Base-by-base conservation (phyloP, 169 alveolate species). In the Babesia bovis region DNA sequence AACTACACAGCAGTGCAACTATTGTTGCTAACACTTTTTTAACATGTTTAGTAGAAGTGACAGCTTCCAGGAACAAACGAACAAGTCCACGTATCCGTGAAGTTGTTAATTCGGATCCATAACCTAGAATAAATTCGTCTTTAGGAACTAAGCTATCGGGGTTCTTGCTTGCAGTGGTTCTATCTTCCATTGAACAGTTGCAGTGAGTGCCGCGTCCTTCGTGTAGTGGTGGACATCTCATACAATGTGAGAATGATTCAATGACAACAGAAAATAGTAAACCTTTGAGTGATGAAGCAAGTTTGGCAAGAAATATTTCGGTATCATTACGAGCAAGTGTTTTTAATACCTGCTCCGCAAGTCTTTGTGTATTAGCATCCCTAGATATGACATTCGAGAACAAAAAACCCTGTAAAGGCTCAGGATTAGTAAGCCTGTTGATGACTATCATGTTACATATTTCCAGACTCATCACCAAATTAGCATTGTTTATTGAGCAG, bases 321-420 rank as follows among this genome's bases (percentile, higher is more conserved):
- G 69, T 35, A 35, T 75, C 85, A 59, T 63, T 55, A 26, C 60
- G 57, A 3, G 68, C 63, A 21, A 75, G 60, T 19, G 68, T 33
- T 65, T 75, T 75, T 19, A 75, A 33, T 17, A 55, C 68, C 41
- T 75, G 68, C 51, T 75, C 85, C 4, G 85, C 68, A 21, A 75
- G 55, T 7, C 85, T 52, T 71, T 75, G 85, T n/a, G 49, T 40
- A 63, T 75, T 65, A 25, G 44, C 25, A 21, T 75, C 85, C 40
- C 45, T 49, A 10, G 85, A 60, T 9, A 75, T 32, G 2, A 75
- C 33, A 59, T 75, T 68, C 30, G 56, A 53, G 32, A 75, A 75
- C 32, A 75, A 40, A 30, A 75, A 75, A 7, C 72, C 65, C 47
- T 49, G 30, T 28, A 75, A 10, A 21, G 58, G 45, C 79, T 75